A percentile compares a stretch with the other conserved stretches of the same genome.
phyloP scores from a whole-genome alignment of 176 grass and related monocot genomes.

The Tillandsia fasciculata region DNA sequence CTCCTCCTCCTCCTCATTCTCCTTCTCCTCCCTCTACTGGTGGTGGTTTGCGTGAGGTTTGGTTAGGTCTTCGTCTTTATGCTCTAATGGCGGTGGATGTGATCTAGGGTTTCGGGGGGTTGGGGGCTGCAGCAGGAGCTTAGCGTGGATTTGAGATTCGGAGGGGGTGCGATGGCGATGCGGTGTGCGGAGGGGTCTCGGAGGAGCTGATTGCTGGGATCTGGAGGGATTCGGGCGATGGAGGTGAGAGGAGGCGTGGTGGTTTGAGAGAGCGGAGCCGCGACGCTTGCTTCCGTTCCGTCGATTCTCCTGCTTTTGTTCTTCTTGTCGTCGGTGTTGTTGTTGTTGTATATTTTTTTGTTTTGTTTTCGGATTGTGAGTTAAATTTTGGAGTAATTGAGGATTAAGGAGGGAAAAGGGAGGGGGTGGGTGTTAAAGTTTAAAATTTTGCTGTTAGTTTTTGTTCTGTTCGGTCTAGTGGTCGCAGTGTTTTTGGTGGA shows the following conservation, averaged over 20 bases:
- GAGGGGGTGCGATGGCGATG: slow-evolving; percentile 1
- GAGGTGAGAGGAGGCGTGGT: slow-evolving; percentile 11
- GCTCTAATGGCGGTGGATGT: background rate
- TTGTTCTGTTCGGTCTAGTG: too few species aligned
- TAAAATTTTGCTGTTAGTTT: too few species aligned
- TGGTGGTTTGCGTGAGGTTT: slow-evolving; percentile 3
- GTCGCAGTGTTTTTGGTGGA: slow-evolving; percentile 7
- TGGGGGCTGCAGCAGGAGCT: background rate
- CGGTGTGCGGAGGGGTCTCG: background rate
- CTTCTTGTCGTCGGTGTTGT: too few species aligned
- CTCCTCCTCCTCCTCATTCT: too few species aligned
- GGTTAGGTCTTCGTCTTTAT: background rate
- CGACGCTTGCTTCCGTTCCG: too few species aligned
- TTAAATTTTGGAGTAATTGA: background rate
- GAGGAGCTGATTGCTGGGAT: slow-evolving; percentile 10
- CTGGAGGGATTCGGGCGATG: slow-evolving; percentile 27
- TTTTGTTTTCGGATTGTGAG: background rate
- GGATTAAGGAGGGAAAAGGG: background rate
- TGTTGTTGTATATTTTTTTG: too few species aligned
- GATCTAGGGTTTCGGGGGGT: slow-evolving; percentile 18
- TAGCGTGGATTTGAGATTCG: slow-evolving; percentile 17
- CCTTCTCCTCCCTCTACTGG: background rate
- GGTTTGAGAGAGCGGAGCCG: too few species aligned
- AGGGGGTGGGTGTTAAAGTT: too few species aligned
- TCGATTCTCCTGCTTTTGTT: too few species aligned